Percentiles rank a stretch among this genome's conserved stretches.
phyloP scores from a whole-genome alignment of 2,329 filamentous ascomycete genomes.

The Sclerotinia nivalis region DNA sequence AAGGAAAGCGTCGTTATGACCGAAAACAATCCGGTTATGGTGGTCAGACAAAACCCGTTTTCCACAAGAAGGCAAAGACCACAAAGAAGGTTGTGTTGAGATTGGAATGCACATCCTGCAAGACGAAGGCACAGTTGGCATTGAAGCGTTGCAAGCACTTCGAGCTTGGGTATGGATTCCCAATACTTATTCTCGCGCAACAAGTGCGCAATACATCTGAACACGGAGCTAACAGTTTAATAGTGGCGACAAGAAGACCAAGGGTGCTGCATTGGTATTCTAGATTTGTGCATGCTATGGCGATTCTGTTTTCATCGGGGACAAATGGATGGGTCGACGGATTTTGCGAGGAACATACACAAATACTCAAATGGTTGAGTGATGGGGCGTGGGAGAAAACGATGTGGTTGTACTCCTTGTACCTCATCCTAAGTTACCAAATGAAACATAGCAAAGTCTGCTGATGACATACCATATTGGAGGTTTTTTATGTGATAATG shows the following conservation, averaged over 20 bases:
- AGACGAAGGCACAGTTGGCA: slow-evolving; percentile 96
- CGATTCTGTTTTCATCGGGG: slow-evolving; percentile 33
- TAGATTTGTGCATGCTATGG: slow-evolving; percentile 57
- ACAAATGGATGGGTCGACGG: slow-evolving; percentile 33
- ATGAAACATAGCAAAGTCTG: slow-evolving; percentile 40
- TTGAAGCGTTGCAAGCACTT: slow-evolving; percentile 99
- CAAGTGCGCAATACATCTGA: not conserved
- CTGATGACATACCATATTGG: slow-evolving; percentile 30
- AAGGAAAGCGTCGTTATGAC: slow-evolving; percentile 99
- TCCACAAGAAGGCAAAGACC: slow-evolving; percentile 99
- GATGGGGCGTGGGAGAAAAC: slow-evolving; percentile 31
- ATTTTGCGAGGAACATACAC: slow-evolving; percentile 31
- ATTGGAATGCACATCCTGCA: slow-evolving; percentile 96
- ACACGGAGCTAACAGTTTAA: slow-evolving; percentile 29
- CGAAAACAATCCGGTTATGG: slow-evolving; percentile 99
- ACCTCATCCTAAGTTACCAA: slow-evolving; percentile 38
- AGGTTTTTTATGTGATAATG: slow-evolving; percentile 17
- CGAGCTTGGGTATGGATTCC: slow-evolving; percentile 83
- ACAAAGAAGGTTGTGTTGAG: slow-evolving; percentile 99
- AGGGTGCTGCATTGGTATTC: slow-evolving; percentile 99
- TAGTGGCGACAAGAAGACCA: slow-evolving; percentile 99
- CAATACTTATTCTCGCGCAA: not conserved
- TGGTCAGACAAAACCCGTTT: slow-evolving; percentile 99
- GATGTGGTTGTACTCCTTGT: slow-evolving; percentile 33
- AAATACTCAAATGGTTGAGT: slow-evolving; percentile 35